phyloP scores from a whole-genome alignment of 1,284 basidiomycete species.

The Tilletiopsis washingtonensis region DNA sequence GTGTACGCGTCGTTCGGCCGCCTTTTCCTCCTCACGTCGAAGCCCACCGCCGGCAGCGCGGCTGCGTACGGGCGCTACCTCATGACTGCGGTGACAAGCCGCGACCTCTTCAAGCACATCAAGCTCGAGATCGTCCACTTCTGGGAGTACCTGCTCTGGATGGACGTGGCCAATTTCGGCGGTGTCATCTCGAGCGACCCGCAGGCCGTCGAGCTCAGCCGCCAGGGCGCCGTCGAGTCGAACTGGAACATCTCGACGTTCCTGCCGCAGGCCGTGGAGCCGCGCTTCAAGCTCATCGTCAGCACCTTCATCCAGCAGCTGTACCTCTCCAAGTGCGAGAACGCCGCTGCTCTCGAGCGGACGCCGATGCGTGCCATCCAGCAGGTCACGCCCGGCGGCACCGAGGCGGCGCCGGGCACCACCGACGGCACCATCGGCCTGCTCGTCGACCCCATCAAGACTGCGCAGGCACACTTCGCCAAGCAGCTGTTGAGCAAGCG shows the following conservation, averaged over 20 bases:
- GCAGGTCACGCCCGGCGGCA: background rate
- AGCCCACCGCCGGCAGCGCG: constrained; percentile 84
- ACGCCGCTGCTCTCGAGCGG: constrained; percentile 51
- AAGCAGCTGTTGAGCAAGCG: constrained; percentile 71
- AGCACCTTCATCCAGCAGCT: constrained; percentile 81
- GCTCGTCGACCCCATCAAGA: constrained; percentile 58
- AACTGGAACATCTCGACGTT: constrained; percentile 91
- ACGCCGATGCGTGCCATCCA: constrained; percentile 69
- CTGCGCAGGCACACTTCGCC: constrained; percentile 55
- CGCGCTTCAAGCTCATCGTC: constrained; percentile 66
- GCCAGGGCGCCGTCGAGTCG: constrained; percentile 57
- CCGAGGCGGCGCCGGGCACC: background rate
- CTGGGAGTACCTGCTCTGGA: constrained; percentile 91
- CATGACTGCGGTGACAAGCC: constrained; percentile 80
- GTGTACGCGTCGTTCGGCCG: constrained; percentile 91
- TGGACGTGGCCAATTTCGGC: constrained; percentile 89
- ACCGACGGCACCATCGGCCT: no score
- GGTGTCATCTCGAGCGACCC: constrained; percentile 61
- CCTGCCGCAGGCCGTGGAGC: constrained; percentile 74
- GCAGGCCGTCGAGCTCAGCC: background rate
- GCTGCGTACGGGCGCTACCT: constrained; percentile 90
- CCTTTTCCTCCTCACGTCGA: constrained; percentile 83
- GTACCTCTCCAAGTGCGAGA: constrained; percentile 65
- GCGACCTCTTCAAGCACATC: constrained; percentile 92
- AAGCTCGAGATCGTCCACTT: constrained; percentile 78